These are phyloP conservation scores for Pulicaria dysenterica DNA, from an alignment of 129 eudicot species.

Conservation along the genomic window DNA sequence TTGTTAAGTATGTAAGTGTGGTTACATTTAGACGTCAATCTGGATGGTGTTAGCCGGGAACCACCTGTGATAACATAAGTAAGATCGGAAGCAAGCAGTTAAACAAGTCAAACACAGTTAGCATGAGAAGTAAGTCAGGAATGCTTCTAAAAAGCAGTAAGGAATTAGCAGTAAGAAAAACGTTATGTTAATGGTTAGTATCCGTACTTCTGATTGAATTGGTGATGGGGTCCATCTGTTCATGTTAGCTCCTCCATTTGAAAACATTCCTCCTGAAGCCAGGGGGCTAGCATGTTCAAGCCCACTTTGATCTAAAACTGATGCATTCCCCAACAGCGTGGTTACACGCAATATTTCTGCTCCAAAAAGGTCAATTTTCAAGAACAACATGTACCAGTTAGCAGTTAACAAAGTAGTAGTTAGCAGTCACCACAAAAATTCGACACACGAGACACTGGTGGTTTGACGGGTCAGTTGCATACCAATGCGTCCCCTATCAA, in stretches of 20 bases:
- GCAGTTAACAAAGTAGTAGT: slow-evolving; percentile 76
- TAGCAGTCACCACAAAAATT: slow-evolving; percentile 71
- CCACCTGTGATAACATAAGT: slow-evolving; percentile 63
- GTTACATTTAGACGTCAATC: slow-evolving; percentile 40
- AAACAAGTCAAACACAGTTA: slow-evolving; percentile 56
- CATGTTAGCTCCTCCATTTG: slow-evolving; percentile 91
- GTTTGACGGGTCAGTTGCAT: slow-evolving; percentile 59
- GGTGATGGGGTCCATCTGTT: slow-evolving; percentile 98
- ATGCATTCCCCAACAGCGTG: slow-evolving; percentile 99
- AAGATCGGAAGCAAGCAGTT: slow-evolving; percentile 38
- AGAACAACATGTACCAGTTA: slow-evolving; percentile 98
- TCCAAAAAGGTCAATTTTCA: slow-evolving; percentile 97
- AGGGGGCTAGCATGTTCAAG: slow-evolving; percentile 99
- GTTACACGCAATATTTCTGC: slow-evolving; percentile 99
- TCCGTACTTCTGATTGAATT: slow-evolving; percentile 99
- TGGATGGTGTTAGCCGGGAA: slow-evolving; percentile 63
- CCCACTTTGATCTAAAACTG: slow-evolving; percentile 99
- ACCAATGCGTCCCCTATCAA: slow-evolving; percentile 39
- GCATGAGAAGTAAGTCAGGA: slow-evolving; percentile 52
- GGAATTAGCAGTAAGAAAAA: slow-evolving; percentile 69
- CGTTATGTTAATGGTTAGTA: slow-evolving; percentile 97
- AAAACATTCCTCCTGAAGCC: slow-evolving; percentile 97
- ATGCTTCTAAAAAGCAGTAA: slow-evolving; percentile 64
- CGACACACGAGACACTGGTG: slow-evolving; percentile 49
- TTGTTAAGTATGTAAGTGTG: slow-evolving; percentile 28